A percentile compares a stretch with the other conserved stretches of the same genome.
Evolutionary conservation across 1,284 basidiomycete species (phyloP).

Genomic region (Rhodotorula sp.): DNA sequence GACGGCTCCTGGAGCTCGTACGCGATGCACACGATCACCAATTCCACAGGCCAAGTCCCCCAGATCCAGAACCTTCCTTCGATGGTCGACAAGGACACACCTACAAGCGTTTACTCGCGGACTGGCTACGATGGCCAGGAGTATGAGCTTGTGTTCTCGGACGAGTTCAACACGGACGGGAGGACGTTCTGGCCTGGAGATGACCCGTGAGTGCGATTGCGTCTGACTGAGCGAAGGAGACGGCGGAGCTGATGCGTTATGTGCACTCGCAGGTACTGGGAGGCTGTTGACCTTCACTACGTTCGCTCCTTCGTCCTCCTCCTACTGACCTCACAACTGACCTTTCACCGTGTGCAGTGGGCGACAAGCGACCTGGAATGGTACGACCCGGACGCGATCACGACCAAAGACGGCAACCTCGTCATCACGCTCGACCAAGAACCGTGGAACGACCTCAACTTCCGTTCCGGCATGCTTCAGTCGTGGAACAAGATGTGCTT

Average conservation of each 20-base stretch:
- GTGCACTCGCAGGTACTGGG: slow-evolving; percentile 58
- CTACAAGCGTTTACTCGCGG: slow-evolving; percentile 38
- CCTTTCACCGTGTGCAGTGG: neutral
- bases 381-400: slow-evolving; percentile 73
- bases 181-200: slow-evolving; percentile 52
- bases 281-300: slow-evolving; percentile 73
- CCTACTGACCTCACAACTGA: neutral
- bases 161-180: slow-evolving; percentile 68
- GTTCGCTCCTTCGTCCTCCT: slow-evolving; percentile 53
- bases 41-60: slow-evolving; percentile 44
- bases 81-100: slow-evolving; percentile 51
- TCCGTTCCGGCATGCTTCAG: slow-evolving; percentile 58
- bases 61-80: slow-evolving; percentile 38
- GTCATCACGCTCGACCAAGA: slow-evolving; percentile 69
- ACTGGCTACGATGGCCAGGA: slow-evolving; percentile 43
- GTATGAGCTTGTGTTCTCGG: slow-evolving; percentile 66
- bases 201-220: neutral
- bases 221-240: slow-evolving; percentile 50
- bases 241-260: neutral
- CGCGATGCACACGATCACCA: slow-evolving; percentile 23
- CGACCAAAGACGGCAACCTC: slow-evolving; percentile 73
- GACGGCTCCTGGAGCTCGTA: slow-evolving; percentile 16
- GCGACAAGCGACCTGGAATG: slow-evolving; percentile 5
- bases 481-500: slow-evolving; percentile 90
- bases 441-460: slow-evolving; percentile 69